Evolutionary conservation across 495 filamentous ascomycete species (phyloP), one percentile per base, ranked within the genome.

Genomic region (Gamarada debralockiae): DNA sequence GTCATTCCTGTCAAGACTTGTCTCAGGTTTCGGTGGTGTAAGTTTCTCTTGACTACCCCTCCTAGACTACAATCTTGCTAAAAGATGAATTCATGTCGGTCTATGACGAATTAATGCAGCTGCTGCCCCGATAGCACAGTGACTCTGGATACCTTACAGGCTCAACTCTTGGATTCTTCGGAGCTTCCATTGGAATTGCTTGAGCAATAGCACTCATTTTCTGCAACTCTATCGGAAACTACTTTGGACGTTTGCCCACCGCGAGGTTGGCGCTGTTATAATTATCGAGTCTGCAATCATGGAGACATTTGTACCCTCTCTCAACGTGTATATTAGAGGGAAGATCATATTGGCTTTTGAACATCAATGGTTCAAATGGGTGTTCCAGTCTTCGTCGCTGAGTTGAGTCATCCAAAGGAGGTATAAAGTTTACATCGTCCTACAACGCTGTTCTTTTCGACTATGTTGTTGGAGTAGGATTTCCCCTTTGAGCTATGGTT

Each of bases 1-100:
- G 3, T 65, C 64, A 15, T 51, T 66, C 18, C 50, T 66, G 15
- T 58, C 64, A 31, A 66, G 64, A 57, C 58, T 59, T 17, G 62
- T 62, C 3, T 55, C 62, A 17, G 64, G 64, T 39, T 62, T 66
- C 36, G 31, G n/a, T n/a, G 31, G 31, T 8, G 31, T 34, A 34
- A 8, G 31, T 34, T 8, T 34, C 31, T n/a, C 31, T 8, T 8
- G 31, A 8, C 31, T 34, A 34, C n/a, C 31, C 31, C 31, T 8
- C n/a, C n/a, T n/a, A 8, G 8, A n/a, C 31, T 34, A 34, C n/a
- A 8, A n/a, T 34, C n/a, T 34, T n/a, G n/a, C 31, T 8, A 34
- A 8, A 34, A n/a, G n/a, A 8, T 34, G 31, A 34, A 8, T 34
- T 34, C 31, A 34, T 34, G 31, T 34, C 31, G n/a, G 31, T 34